These are phyloP conservation scores for Paramecium tetraurelia DNA, from an alignment of 73 alveolate species.

Conservation along the genomic window DNA sequence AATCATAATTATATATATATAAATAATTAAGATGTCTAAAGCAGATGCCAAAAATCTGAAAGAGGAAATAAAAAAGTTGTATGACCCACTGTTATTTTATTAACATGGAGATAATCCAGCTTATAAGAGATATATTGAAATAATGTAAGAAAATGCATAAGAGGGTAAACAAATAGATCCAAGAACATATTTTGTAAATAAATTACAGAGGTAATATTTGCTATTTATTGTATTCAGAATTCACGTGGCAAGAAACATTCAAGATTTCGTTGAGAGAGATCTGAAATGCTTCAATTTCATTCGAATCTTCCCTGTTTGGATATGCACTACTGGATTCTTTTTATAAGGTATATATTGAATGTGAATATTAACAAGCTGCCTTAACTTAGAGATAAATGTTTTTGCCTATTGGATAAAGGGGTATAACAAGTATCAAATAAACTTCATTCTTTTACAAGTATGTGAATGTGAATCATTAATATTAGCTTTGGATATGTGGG, in stretches of 20 bases:
- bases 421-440: slow-evolving; percentile 44
- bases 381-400: slow-evolving; percentile 13
- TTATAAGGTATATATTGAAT: not conserved
- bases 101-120: slow-evolving; percentile 67
- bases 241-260: slow-evolving; percentile 50
- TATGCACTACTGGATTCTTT: slow-evolving; percentile 46
- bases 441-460: slow-evolving; percentile 59
- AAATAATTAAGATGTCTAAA: not conserved
- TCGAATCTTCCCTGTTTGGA: slow-evolving; percentile 60
- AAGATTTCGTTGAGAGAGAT: slow-evolving; percentile 62
- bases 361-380: not conserved
- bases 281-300: slow-evolving; percentile 49
- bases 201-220: slow-evolving; percentile 27
- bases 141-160: slow-evolving; percentile 51
- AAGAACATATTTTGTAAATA: slow-evolving; percentile 56
- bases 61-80: slow-evolving; percentile 51
- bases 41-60: slow-evolving; percentile 14
- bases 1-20: not conserved
- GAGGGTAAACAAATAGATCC: slow-evolving; percentile 63
- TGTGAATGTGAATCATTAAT: not conserved
- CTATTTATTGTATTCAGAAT: slow-evolving; percentile 6
- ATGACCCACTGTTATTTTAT: slow-evolving; percentile 57
- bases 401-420: slow-evolving; percentile 54
- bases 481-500: not conserved
- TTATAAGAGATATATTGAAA: slow-evolving; percentile 49